phyloP scores from a whole-genome alignment of 371 early-diverging fungal genomes.

The Syncephalastrum racemosum region DNA sequence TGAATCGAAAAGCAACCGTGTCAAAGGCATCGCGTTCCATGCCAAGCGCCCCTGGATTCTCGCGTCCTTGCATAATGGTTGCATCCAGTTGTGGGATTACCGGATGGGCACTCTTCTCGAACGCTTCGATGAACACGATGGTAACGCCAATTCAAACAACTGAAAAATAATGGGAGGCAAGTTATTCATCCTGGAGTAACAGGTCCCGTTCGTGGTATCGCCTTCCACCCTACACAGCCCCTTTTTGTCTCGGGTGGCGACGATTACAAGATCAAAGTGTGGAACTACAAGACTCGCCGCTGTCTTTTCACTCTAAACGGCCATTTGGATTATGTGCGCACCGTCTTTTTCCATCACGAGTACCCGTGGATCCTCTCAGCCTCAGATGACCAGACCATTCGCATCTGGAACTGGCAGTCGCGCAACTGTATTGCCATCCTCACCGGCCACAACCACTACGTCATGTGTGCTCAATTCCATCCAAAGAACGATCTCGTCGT shows the following conservation, averaged over 20 bases:
- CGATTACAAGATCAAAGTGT: conserved; percentile 99
- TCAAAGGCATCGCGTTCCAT: conserved; percentile 98
- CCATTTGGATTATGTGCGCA: conserved; percentile 98
- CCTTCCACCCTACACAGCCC: conserved; percentile 98
- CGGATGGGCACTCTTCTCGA: conserved; percentile 97
- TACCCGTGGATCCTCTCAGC: conserved; percentile 98
- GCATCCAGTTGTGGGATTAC: conserved; percentile 98
- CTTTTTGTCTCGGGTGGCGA: conserved; percentile 99
- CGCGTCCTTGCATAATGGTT: conserved; percentile 97
- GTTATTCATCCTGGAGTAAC: not conserved
- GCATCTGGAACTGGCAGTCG: conserved; percentile 99
- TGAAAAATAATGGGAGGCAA: not conserved
- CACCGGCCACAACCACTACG: conserved; percentile 99
- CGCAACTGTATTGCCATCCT: conserved; percentile 95
- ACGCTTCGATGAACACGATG: conserved; percentile 98
- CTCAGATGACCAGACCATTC: conserved; percentile 99
- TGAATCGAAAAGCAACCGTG: conserved; percentile 97
- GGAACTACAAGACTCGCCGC: conserved; percentile 97
- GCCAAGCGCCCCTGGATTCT: conserved; percentile 98
- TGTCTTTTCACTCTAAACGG: conserved; percentile 96
- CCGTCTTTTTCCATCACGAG: conserved; percentile 98
- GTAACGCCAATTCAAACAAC: conserved; percentile 43
- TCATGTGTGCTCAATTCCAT: conserved; percentile 99
- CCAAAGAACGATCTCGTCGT: conserved; percentile 95
- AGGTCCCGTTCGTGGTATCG: conserved; percentile 98